Evolutionary conservation across 2,329 filamentous ascomycete genomes (phyloP).

Genomic region (Hypomyces rosellus): DNA sequence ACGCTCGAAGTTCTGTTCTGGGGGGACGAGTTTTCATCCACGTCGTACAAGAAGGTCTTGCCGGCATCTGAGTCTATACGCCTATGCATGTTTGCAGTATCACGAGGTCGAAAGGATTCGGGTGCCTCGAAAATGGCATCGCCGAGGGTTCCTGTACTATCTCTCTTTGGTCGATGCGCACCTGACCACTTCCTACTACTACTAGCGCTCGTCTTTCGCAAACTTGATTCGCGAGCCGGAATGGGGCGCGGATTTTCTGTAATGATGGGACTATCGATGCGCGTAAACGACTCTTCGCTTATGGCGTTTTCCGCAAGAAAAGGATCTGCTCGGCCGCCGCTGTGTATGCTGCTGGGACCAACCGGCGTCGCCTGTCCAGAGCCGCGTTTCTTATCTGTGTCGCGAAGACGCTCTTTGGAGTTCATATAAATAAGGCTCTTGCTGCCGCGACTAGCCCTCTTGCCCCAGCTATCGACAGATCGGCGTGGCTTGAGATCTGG

Average conservation of each 20-base stretch:
- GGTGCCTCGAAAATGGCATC: slow-evolving; percentile 39
- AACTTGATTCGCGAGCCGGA: slow-evolving; percentile 61
- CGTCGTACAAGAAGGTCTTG: slow-evolving; percentile 8
- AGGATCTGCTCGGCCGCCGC: slow-evolving; percentile 35
- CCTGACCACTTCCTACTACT: slow-evolving; percentile 48
- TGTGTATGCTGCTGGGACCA: slow-evolving; percentile 28
- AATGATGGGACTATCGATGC: slow-evolving; percentile 17
- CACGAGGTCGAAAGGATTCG: slow-evolving; percentile 23
- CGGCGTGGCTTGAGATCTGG: slow-evolving; percentile 46
- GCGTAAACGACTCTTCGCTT: slow-evolving; percentile 43
- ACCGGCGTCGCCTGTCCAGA: slow-evolving; percentile 20
- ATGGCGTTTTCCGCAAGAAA: slow-evolving; percentile 49
- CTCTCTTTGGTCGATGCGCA: slow-evolving; percentile 42
- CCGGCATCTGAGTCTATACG: slow-evolving; percentile 10
- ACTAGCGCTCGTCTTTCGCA: slow-evolving; percentile 50
- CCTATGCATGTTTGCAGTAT: slow-evolving; percentile 14
- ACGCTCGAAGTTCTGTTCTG: slow-evolving; percentile 16
- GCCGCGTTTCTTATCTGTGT: slow-evolving; percentile 53
- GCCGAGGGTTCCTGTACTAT: slow-evolving; percentile 32
- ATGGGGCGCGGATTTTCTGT: slow-evolving; percentile 46
- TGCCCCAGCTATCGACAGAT: slow-evolving; percentile 58
- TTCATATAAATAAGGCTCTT: slow-evolving; percentile 67
- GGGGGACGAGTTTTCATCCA: slow-evolving; percentile 16
- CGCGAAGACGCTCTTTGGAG: slow-evolving; percentile 60
- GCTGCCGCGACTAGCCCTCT: slow-evolving; percentile 45